Base-by-base conservation (phyloP, 2,329 filamentous ascomycete genomes). In the Cryphonectria japonica region DNA sequence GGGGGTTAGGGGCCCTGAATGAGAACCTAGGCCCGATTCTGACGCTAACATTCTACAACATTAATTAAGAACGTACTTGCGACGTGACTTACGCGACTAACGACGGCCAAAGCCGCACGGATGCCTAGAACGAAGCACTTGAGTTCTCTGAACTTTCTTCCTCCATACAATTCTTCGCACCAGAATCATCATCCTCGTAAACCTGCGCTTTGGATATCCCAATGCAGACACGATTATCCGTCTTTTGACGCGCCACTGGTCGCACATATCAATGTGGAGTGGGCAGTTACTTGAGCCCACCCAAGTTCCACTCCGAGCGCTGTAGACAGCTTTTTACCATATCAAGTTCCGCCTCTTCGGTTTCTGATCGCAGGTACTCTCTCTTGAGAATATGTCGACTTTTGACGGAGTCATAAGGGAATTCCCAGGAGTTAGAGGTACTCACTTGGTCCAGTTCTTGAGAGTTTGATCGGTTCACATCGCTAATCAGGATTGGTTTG, bases 361-460 rank as follows among this genome's bases (percentile, higher is more conserved):
- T 14, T 29, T 50, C 63, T 52, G 5, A 22, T 32, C 5, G 13
- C 71, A n/a, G 8, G n/a, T 8, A 50, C 46, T 1, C 46, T 19
- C 11, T 8, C 8, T 19, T 50, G 19, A n/a, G 46, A 76, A 60
- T 65, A 94, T 95, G 92, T 95, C 92, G 41, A 95, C 92, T 1
- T 95, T 95, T 78, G 85, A 92, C 75, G 92, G 92, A 68, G 80
- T 90, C 52, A 83, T 94, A 68, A 80, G 84, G 81, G 94, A 97
- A 77, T 97, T 97, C 75, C 93, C 93, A 5, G 87, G 90, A 54
- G 94, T 97, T 73, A 85, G 91, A 76, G 91, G 90, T 90, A 14
- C 72, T 19, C 22, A 50, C 19, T 14, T 1, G 39, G 9, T 50
- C 1, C 29, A 52, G 11, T 13, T 22, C 26, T 34, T 4, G 9